Percentiles rank a stretch among this genome's conserved stretches.
These are phyloP conservation scores for Acidiella bohemica DNA, from an alignment of 495 filamentous ascomycete genomes.

Conservation along the genomic window DNA sequence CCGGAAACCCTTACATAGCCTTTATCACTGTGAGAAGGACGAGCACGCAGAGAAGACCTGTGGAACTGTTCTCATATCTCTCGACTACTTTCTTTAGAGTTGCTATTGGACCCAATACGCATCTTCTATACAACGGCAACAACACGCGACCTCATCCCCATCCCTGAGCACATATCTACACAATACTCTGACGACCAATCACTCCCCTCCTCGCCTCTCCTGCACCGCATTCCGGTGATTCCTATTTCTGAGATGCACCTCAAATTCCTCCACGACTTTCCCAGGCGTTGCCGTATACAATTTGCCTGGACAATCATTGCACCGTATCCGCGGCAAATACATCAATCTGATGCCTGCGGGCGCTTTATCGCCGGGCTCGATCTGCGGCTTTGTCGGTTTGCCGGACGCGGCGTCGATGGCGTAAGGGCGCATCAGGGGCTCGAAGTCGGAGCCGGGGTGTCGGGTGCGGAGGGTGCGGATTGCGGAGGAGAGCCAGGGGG, in stretches of 20 bases:
- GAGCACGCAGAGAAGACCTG: too few species aligned
- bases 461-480: conserved; percentile 47
- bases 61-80: too few species aligned
- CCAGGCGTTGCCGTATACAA: conserved; percentile 80
- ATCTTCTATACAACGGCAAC: too few species aligned
- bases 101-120: too few species aligned
- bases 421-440: conserved; percentile 75
- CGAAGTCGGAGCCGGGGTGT: conserved; percentile 69
- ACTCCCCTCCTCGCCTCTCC: conserved; percentile 28
- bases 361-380: conserved; percentile 30
- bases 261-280: conserved; percentile 73
- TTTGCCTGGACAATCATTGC: conserved; percentile 84
- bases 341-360: conserved; percentile 50
- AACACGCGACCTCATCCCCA: too few species aligned
- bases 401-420: conserved; percentile 56
- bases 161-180: too few species aligned
- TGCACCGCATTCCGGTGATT: conserved; percentile 65
- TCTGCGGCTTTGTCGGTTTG: conserved; percentile 26
- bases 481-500: conserved; percentile 60
- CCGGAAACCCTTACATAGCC: too few species aligned
- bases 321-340: conserved; percentile 74
- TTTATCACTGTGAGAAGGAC: too few species aligned
- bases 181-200: too few species aligned
- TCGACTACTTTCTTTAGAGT: too few species aligned
- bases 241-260: conserved; percentile 74